Base-by-base conservation (phyloP, 495 filamentous ascomycete species). In the Friedmanniomyces simplex region DNA sequence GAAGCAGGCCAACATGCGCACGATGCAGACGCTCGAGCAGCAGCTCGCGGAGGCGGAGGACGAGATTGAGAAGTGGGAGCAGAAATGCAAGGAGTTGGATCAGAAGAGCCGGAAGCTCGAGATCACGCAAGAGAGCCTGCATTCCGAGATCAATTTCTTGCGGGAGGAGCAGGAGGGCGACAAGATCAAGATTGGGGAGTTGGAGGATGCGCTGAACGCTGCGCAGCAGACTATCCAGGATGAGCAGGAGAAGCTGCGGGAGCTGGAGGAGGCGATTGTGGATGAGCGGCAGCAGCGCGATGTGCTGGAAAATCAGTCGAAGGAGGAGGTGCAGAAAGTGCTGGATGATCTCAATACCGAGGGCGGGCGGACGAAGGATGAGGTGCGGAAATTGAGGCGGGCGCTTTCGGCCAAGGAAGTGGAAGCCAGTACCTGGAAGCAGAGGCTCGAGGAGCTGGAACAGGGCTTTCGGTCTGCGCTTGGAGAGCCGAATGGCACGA, bases 81-180 rank as follows among this genome's bases (percentile, higher is more conserved):
- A 87, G 66, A 73, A 78, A 22, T 71, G 89, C 42, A 71, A 76
- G 56, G 79, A 82, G 59, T 76, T 86, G 13, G 91, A 89, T 63
- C 81, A 85, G 60, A 96, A 96, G 73, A 83, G 85, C 32, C 83
- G 94, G 63, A 78, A 90, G 41, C 75, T 96, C 12, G 85, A 83
- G 10, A 87, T 98, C 50, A 90, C 97, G 70, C 83, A 89, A 52
- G 93, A 98, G 73, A 93, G 87, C 3, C 84, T 84, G 57, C 91
- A 96, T 66, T 85, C 84, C 50, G 93, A 98, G 71, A 95, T 97
- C 68, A 82, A 86, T 0, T 98, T 98, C 80, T 68, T 98, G 25
- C 83, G 94, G 6, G 94, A 98, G 66, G 93, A 98, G 73, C 93
- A 97, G 74, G 93, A 98, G 69, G 83, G 80, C 36, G 94, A 98